These are phyloP conservation scores for Phytopythium cucurbitacearum DNA, from an alignment of 352 stramenopile species.

Conservation along the genomic window DNA sequence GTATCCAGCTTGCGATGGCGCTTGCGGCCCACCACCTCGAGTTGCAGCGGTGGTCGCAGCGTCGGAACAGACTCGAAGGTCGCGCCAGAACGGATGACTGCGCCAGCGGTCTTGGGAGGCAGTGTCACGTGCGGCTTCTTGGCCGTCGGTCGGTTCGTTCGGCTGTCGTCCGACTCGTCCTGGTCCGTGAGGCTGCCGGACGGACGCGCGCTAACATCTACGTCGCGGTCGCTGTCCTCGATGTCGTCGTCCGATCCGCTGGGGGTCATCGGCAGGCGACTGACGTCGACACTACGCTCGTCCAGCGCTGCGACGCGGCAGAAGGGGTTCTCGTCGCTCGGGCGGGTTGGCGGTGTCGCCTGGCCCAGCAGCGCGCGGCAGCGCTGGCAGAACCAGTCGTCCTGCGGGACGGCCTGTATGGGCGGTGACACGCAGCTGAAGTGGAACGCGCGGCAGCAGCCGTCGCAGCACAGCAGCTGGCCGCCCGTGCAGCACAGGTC, in stretches of 20 bases:
- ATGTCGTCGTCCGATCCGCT: constrained; percentile 10
- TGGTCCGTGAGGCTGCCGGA: constrained; percentile 22
- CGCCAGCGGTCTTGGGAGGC: too few species aligned
- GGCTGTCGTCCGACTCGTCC: constrained; percentile 19
- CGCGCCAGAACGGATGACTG: too few species aligned
- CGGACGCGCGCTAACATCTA: constrained; percentile 5
- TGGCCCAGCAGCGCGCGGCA: constrained; percentile 25
- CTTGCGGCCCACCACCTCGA: constrained; percentile 20
- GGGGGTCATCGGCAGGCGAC: neutral
- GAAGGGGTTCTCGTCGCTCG: constrained; percentile 8
- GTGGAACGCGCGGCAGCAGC: constrained; percentile 71
- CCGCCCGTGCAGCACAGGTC: constrained; percentile 64
- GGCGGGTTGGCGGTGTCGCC: constrained; percentile 3
- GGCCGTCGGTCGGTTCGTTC: too few species aligned
- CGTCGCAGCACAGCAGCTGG: constrained; percentile 70
- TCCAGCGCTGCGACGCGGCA: constrained; percentile 5
- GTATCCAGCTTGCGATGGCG: constrained; percentile 36
- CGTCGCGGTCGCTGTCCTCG: constrained; percentile 1
- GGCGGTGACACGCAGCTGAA: constrained; percentile 69
- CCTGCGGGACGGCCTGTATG: constrained; percentile 58
- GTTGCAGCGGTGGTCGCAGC: too few species aligned
- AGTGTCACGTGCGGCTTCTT: too few species aligned
- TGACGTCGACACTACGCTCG: constrained; percentile 6
- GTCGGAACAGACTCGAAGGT: too few species aligned
- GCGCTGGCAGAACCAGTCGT: constrained; percentile 63